Evolutionary conservation across 2,329 filamentous ascomycete species (phyloP).

Genomic region (Emericellopsis cladophorae): DNA sequence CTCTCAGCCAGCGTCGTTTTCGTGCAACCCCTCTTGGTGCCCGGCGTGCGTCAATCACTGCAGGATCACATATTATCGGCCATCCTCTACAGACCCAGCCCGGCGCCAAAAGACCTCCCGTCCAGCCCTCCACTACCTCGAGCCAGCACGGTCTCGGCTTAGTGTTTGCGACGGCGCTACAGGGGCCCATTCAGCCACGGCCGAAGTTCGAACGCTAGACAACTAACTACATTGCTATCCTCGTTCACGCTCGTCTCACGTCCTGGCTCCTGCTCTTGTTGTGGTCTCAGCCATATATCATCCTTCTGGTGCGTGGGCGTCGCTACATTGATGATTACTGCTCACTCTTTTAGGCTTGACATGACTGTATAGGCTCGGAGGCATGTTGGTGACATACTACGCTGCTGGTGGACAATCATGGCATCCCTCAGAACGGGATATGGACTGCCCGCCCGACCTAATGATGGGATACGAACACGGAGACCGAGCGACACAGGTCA

Average conservation of each 20-base stretch:
- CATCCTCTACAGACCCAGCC: conserved; percentile 1
- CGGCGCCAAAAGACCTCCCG: conserved; percentile 2
- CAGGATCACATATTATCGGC: neutral
- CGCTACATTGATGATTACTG: neutral
- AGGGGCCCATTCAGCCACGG: too few species aligned
- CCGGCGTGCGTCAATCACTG: conserved; percentile 1
- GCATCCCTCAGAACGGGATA: conserved; percentile 26
- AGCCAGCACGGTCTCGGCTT: conserved; percentile 1
- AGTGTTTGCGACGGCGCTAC: neutral
- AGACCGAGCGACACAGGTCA: conserved; percentile 9
- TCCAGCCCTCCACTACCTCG: conserved; percentile 3
- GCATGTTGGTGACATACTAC: neutral
- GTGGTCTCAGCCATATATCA: neutral
- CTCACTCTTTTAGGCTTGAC: neutral
- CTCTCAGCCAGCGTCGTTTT: neutral
- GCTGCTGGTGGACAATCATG: conserved; percentile 21
- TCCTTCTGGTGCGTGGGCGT: neutral
- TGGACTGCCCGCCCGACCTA: conserved; percentile 25
- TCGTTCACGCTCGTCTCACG: neutral
- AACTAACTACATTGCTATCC: neutral
- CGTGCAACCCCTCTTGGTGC: neutral
- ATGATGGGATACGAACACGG: conserved; percentile 19
- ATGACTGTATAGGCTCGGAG: neutral
- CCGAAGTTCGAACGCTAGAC: too few species aligned
- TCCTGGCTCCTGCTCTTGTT: neutral